phyloP scores from a whole-genome alignment of 169 alveolate species.

The Amoebophrya sp. region DNA sequence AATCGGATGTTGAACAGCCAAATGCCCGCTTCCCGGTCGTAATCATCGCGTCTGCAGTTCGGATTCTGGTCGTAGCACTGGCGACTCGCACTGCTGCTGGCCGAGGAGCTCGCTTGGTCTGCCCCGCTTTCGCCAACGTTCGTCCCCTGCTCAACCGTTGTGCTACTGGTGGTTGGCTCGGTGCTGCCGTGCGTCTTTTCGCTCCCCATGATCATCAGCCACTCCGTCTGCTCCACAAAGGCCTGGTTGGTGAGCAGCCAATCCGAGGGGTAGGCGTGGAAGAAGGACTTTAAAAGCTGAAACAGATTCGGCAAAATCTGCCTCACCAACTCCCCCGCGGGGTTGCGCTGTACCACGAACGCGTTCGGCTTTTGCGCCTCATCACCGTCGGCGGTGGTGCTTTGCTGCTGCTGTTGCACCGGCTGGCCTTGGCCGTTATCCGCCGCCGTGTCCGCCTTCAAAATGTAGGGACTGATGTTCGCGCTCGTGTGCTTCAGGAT shows the following conservation, averaged over 20 bases:
- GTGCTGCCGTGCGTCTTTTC: neutral
- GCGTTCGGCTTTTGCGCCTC: neutral
- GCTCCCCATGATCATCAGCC: conserved; percentile 3
- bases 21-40: neutral
- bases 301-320: neutral
- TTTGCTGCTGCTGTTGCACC: neutral
- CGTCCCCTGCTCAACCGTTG: neutral
- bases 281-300: neutral
- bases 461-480: neutral
- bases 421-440: neutral
- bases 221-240: neutral
- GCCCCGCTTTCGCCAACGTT: neutral
- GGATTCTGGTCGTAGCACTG: neutral
- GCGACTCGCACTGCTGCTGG: neutral
- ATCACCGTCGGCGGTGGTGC: neutral
- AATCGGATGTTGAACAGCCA: neutral
- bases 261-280: neutral
- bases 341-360: neutral
- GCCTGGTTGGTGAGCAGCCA: neutral
- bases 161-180: neutral
- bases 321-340: neutral
- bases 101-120: neutral
- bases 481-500: neutral
- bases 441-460: neutral
- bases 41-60: neutral